phyloP scores from a whole-genome alignment of 2,329 filamentous ascomycete species.

The Apiospora saccharicola region DNA sequence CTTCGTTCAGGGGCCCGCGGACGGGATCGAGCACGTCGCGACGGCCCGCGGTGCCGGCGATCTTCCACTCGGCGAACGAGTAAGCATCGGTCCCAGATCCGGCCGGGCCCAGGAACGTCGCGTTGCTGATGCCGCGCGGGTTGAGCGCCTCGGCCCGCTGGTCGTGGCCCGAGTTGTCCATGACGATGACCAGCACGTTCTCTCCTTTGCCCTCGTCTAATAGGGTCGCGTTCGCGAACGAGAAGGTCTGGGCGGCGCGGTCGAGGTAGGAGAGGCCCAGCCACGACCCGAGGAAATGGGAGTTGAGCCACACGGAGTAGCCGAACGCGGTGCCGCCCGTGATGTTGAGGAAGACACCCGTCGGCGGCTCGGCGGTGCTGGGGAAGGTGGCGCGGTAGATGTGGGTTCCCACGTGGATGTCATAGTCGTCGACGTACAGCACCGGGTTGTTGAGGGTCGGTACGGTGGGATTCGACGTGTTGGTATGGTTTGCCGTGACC shows the following conservation, averaged over 20 bases:
- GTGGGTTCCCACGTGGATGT: constrained; percentile 60
- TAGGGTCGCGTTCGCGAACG: constrained; percentile 58
- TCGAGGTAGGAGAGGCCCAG: constrained; percentile 55
- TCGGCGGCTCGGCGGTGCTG: constrained; percentile 45
- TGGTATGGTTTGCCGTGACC: constrained; percentile 57
- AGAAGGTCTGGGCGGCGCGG: constrained; percentile 50
- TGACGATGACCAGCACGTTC: constrained; percentile 62
- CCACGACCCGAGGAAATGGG: constrained; percentile 61
- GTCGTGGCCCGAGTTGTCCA: constrained; percentile 68
- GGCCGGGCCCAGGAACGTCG: constrained; percentile 53
- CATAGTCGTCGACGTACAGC: constrained; percentile 65
- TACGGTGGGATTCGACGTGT: constrained; percentile 54
- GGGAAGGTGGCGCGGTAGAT: constrained; percentile 61
- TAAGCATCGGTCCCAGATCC: constrained; percentile 29
- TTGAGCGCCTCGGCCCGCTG: constrained; percentile 55
- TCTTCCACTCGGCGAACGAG: constrained; percentile 61
- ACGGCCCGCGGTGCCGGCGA: constrained; percentile 64
- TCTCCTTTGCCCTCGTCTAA: constrained; percentile 40
- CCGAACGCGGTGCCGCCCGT: constrained; percentile 64
- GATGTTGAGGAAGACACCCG: constrained; percentile 56
- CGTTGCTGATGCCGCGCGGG: constrained; percentile 60
- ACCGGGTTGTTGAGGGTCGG: constrained; percentile 60
- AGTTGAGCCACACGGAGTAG: constrained; percentile 66
- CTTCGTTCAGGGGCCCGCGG: constrained; percentile 63
- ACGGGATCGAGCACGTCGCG: constrained; percentile 61